A percentile compares a stretch with the other conserved stretches of the same genome.
These are phyloP conservation scores for Helicosporidium sp. DNA, from an alignment of 139 green algal genomes.

Conservation along the genomic window DNA sequence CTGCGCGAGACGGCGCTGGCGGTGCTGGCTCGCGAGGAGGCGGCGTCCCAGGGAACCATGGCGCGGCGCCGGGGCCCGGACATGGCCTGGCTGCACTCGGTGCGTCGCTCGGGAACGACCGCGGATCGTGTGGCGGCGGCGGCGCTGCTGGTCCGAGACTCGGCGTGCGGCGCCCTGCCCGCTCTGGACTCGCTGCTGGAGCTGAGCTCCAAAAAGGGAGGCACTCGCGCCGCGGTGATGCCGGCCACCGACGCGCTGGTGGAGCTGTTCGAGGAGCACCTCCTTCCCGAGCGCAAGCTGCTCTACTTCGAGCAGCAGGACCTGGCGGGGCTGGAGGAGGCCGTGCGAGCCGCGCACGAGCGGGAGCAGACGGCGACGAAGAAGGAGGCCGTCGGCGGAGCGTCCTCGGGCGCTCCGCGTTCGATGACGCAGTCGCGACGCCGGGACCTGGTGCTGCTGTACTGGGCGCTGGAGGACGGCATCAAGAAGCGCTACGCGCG, in stretches of 20 bases:
- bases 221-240: constrained; percentile 23
- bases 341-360: constrained; percentile 30
- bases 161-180: constrained; percentile 40
- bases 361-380: too few species aligned
- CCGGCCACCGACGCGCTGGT: constrained; percentile 43
- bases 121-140: constrained; percentile 64
- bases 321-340: constrained; percentile 18
- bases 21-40: constrained; percentile 11
- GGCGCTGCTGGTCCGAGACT: constrained; percentile 65
- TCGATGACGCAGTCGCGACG: neutral
- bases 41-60: constrained; percentile 13
- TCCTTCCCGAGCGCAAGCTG: constrained; percentile 81
- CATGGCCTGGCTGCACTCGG: constrained; percentile 54
- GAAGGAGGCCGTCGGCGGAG: neutral
- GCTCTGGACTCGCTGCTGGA: constrained; percentile 56
- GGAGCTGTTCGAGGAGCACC: constrained; percentile 54
- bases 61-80: constrained; percentile 27
- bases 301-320: constrained; percentile 33
- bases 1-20: constrained; percentile 17
- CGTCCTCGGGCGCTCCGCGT: neutral
- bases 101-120: constrained; percentile 41
- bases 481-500: constrained; percentile 54
- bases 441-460: constrained; percentile 28
- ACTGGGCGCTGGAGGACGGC: constrained; percentile 63
- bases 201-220: constrained; percentile 36